Evolutionary conservation across 2,329 filamentous ascomycete species (phyloP), one percentile per base, ranked within the genome.

Genomic region (Cladosporium sp.): DNA sequence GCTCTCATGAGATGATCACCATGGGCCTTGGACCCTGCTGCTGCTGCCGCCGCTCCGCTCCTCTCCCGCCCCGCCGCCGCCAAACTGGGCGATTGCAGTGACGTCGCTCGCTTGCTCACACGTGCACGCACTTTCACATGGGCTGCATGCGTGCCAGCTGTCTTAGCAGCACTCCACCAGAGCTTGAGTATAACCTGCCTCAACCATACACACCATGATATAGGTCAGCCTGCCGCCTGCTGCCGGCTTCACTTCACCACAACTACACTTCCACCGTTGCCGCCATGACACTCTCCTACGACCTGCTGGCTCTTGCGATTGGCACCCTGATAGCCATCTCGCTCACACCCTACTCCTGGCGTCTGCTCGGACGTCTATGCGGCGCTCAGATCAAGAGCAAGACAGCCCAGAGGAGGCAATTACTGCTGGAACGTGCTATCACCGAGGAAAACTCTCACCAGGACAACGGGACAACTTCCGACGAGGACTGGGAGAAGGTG

Each of bases 401-500:
- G 30, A 76, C 74, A 3, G 69, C 70, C 54, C 70, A 75, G 43
- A 69, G 75, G 13, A 69, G 75, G n/a, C 70, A 76, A 10, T 67
- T 77, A 7, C 65, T 76, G 58, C 49, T 75, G 46, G 60, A 66
- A 43, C 67, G 74, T 39, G 74, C 74, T 13, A 60, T 65, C n/a
- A 59, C 66, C 6, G 74, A 75, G 63, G 72, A 74, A 59, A 66
- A 67, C 51, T 21, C 51, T 18, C 49, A 61, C 11, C 60, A 59
- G 43, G 23, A 63, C 14, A 58, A 32, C 30, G 53, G 36, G 21
- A 49, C 76, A 61, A 70, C 70, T 46, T 81, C 84, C 32, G 88
- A 90, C 68, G 86, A 88, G 30, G 89, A 88, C 59, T 91, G 89
- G 89, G 88, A 91, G 76, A 88, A 88, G 72, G 83, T 92, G 26